Evolutionary conservation across 345 rosid genomes (phyloP), one percentile per base, ranked within the genome.

Genomic region (Tarenaya hassleriana): DNA sequence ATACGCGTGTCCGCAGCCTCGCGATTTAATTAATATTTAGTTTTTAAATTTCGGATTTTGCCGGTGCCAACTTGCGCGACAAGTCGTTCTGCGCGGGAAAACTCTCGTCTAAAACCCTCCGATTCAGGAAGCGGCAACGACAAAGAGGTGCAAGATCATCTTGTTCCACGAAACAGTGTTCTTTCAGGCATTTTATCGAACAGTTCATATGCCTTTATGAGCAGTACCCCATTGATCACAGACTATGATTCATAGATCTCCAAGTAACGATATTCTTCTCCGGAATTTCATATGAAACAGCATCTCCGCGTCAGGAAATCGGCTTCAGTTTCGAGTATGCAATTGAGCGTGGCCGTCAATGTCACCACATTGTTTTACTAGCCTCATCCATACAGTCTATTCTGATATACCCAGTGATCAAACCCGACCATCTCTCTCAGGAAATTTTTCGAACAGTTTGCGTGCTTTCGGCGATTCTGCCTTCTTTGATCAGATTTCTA

Each of bases 221-320:
- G 78, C 45, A 42, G 62, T 41, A 57, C 85, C 77, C 34, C 52
- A 65, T 49, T 44, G 67, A 3, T 67, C 75, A 52, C 78, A 86
- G 46, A 83, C 91, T 8, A 75, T 83, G 18, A 83, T n/a, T 68
- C 91, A 86, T 78, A 14, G 82, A 76, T 42, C 82, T 86, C 95
- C 88, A 85, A 46, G 86, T 77, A 56, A 82, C 70, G 6, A 75
- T 55, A 74, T 85, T 82, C 68, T 75, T 85, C 53, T 56, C 60
- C 0, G 85, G 88, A 88, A 86, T 86, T 31, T 49, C 62, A 33
- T n/a, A n/a, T 64, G 60, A 20, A 80, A 86, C 58, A 86, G 66
- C 72, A 55, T 70, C 80, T 83, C 77, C 3, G 91, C 88, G 27
- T 75, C 83, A 34, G 33, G 11, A 18, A 78, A 55, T 27, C 68